A percentile compares a stretch with the other conserved stretches of the same genome.
phyloP scores from a whole-genome alignment of 495 filamentous ascomycete species.

The Podospora sp. region DNA sequence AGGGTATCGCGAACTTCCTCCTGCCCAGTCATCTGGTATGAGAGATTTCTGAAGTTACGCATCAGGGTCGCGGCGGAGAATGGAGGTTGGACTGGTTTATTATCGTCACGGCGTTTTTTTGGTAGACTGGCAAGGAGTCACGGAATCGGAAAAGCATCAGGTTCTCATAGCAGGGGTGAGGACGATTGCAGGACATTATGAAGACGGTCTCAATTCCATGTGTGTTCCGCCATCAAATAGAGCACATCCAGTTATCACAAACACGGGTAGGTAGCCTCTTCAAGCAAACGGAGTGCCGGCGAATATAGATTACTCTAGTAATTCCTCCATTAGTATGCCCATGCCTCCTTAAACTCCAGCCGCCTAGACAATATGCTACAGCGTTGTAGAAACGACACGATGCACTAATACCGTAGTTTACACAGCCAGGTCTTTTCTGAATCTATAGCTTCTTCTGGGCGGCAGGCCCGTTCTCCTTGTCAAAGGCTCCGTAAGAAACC shows the following conservation, averaged over 20 bases:
- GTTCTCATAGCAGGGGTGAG: background rate
- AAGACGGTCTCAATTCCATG: background rate
- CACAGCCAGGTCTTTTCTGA: background rate
- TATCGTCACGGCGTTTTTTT: conserved; percentile 15
- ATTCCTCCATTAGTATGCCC: conserved; percentile 20
- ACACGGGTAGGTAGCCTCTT: background rate
- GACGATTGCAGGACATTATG: background rate
- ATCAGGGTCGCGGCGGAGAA: background rate
- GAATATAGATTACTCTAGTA: conserved; percentile 11
- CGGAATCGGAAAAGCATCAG: background rate
- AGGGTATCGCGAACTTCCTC: conserved; percentile 96
- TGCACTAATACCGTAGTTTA: background rate
- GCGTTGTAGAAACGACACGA: background rate
- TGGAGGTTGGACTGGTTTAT: background rate
- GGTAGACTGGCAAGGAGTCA: conserved; percentile 1
- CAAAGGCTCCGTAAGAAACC: conserved; percentile 91
- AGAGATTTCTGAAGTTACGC: conserved; percentile 1
- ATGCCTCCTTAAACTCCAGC: conserved; percentile 27
- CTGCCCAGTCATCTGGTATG: conserved; percentile 86
- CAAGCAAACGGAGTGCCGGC: background rate
- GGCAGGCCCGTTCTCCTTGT: conserved; percentile 87
- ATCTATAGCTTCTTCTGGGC: conserved; percentile 76
- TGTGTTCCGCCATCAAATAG: background rate
- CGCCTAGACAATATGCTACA: conserved; percentile 20
- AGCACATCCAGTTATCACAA: background rate